A percentile compares a stretch with the other conserved stretches of the same genome.
These are phyloP conservation scores for Chiua sp. DNA, from an alignment of 1,284 basidiomycete genomes.

Conservation along the genomic window DNA sequence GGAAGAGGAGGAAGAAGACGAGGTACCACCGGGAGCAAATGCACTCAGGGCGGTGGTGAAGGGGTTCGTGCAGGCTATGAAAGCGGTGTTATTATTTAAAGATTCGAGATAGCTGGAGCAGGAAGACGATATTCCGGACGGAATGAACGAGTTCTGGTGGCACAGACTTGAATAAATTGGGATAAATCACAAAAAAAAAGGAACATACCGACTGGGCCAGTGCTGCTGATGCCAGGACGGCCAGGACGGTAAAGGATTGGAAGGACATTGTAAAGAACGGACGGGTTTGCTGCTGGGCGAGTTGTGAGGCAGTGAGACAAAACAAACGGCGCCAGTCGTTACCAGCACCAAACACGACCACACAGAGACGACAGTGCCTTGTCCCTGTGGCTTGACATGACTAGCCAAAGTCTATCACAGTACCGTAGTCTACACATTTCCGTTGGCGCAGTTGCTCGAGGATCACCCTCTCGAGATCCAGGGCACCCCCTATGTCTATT, in stretches of 20 bases:
- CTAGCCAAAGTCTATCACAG: not conserved
- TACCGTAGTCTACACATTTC: not conserved
- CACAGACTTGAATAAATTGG: constrained; percentile 15
- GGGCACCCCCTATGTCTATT: too few species aligned
- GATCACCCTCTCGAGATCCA: too few species aligned
- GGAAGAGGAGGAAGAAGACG: constrained; percentile 46
- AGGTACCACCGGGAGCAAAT: constrained; percentile 58
- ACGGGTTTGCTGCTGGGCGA: not conserved
- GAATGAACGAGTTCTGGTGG: constrained; percentile 58
- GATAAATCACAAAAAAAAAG: not conserved
- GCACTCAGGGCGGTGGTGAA: constrained; percentile 64
- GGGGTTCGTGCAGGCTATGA: constrained; percentile 69
- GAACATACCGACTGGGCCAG: constrained; percentile 26
- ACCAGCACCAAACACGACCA: not conserved
- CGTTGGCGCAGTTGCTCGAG: too few species aligned
- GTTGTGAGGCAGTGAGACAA: not conserved
- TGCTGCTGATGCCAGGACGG: constrained; percentile 20
- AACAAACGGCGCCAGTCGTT: not conserved
- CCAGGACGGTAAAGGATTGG: constrained; percentile 31
- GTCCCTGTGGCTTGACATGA: not conserved
- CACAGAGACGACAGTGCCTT: not conserved
- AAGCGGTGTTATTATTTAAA: constrained; percentile 64
- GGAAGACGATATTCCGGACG: constrained; percentile 59
- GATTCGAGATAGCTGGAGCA: constrained; percentile 67
- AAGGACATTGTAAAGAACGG: constrained; percentile 32